Conservation (phyloP, 202 grass and related monocot species). For the Saccharum hybrid region DNA sequence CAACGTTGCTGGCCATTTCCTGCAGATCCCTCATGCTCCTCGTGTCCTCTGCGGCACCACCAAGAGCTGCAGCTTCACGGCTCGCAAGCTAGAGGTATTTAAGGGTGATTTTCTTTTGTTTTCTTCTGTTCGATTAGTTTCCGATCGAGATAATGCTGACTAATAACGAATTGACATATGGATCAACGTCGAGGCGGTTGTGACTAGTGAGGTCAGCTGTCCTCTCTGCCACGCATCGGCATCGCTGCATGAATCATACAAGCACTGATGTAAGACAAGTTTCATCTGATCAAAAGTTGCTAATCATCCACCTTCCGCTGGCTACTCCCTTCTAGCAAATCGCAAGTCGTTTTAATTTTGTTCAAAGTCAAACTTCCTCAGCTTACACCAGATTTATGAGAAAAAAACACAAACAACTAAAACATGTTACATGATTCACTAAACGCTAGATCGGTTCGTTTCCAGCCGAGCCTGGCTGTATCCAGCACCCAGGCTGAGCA, state of each 20-base stretch:
- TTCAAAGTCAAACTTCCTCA: too few species aligned
- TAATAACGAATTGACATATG: neutral
- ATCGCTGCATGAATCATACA: slow-evolving; percentile 31
- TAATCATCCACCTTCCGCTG: neutral
- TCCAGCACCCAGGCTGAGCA: too few species aligned
- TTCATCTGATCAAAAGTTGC: neutral
- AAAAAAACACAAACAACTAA: too few species aligned
- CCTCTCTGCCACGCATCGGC: neutral
- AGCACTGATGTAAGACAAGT: neutral
- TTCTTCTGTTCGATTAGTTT: neutral
- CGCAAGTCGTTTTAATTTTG: neutral
- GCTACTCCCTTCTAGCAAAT: neutral
- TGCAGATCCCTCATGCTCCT: neutral
- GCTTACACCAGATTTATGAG: too few species aligned
- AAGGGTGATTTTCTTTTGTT: neutral
- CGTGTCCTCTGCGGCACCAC: neutral
- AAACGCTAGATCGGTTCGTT: too few species aligned
- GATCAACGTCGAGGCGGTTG: neutral
- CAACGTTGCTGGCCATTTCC: neutral
- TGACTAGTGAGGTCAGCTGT: slow-evolving; percentile 16
- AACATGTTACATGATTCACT: too few species aligned
- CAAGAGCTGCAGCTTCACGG: neutral
- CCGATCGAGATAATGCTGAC: neutral
- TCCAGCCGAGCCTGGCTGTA: too few species aligned
- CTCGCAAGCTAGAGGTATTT: neutral